Conservation (phyloP, 2,329 filamentous ascomycete genomes). For the Clarireedia hainanense region DNA sequence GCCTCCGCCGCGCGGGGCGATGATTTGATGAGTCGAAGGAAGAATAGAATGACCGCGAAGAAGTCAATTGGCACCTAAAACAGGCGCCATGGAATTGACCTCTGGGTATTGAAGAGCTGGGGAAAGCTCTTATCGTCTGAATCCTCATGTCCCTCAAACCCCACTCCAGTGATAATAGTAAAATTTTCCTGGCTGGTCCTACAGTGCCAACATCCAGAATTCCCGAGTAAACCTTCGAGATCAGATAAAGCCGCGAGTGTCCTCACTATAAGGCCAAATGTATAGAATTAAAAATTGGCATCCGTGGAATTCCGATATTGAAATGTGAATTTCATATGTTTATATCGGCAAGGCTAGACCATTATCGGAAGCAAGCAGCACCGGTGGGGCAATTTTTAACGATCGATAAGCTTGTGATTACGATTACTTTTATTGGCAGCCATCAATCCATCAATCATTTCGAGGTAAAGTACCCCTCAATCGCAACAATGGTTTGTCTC, state of each 20-base stretch:
- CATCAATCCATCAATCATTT: not conserved
- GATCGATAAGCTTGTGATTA: slow-evolving; percentile 14
- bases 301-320: slow-evolving; percentile 18
- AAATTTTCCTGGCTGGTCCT: not conserved
- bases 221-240: not conserved
- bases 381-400: slow-evolving; percentile 9
- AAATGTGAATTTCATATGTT: slow-evolving; percentile 4
- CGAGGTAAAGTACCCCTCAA: not conserved
- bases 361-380: slow-evolving; percentile 16
- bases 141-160: slow-evolving; percentile 41
- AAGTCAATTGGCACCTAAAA: slow-evolving; percentile 32
- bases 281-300: slow-evolving; percentile 5
- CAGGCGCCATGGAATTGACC: slow-evolving; percentile 33
- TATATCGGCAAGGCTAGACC: slow-evolving; percentile 17
- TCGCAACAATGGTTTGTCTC: slow-evolving; percentile 59
- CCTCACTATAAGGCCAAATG: not conserved
- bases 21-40: slow-evolving; percentile 16
- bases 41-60: slow-evolving; percentile 8
- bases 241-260: not conserved
- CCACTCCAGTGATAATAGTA: not conserved
- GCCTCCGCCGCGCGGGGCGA: slow-evolving; percentile 37
- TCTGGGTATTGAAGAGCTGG: slow-evolving; percentile 30
- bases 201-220: not conserved
- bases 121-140: slow-evolving; percentile 39
- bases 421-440: not conserved